Evolutionary conservation across 768 basidiomycete genomes (phyloP).

Genomic region (Tricholoma sp.): DNA sequence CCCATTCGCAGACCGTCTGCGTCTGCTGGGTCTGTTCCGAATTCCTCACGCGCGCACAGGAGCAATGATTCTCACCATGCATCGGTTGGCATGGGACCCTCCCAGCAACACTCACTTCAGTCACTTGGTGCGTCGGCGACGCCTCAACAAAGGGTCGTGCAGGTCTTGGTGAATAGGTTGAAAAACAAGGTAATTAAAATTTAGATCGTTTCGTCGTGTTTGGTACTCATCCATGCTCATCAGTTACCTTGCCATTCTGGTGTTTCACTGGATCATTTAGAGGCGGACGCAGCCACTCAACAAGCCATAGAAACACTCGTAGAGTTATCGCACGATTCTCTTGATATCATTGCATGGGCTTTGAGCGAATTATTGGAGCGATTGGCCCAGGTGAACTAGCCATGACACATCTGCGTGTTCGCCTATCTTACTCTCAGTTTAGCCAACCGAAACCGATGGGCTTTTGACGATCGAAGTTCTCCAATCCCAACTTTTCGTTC

Average conservation of each 20-base stretch:
- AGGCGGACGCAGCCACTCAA: conserved; percentile 69
- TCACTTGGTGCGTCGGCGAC: conserved; percentile 37
- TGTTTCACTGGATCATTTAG: conserved; percentile 61
- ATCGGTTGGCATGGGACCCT: conserved; percentile 15
- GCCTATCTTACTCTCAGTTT: conserved; percentile 5
- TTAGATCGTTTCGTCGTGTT: not conserved
- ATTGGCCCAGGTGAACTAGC: conserved; percentile 56
- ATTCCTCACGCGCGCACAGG: conserved; percentile 47
- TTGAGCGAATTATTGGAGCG: conserved; percentile 75
- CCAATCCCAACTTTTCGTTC: conserved; percentile 81
- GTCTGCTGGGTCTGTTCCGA: conserved; percentile 34
- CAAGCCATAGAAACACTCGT: conserved; percentile 75
- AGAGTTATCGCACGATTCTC: conserved; percentile 69
- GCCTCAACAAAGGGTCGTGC: conserved; percentile 79
- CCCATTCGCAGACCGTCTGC: conserved; percentile 57
- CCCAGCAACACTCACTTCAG: conserved; percentile 29
- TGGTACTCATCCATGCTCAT: not conserved
- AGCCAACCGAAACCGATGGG: conserved; percentile 53
- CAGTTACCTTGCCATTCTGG: conserved; percentile 89
- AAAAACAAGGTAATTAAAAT: conserved; percentile 60
- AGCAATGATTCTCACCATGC: conserved; percentile 58
- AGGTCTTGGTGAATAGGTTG: conserved; percentile 73
- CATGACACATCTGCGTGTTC: not conserved
- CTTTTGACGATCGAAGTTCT: conserved; percentile 62
- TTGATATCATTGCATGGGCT: conserved; percentile 77